Percentiles rank a stretch among this genome's conserved stretches.
phyloP scores from a whole-genome alignment of 225 moss, liverwort and hornwort genomes.

The Bryum argenteum region DNA sequence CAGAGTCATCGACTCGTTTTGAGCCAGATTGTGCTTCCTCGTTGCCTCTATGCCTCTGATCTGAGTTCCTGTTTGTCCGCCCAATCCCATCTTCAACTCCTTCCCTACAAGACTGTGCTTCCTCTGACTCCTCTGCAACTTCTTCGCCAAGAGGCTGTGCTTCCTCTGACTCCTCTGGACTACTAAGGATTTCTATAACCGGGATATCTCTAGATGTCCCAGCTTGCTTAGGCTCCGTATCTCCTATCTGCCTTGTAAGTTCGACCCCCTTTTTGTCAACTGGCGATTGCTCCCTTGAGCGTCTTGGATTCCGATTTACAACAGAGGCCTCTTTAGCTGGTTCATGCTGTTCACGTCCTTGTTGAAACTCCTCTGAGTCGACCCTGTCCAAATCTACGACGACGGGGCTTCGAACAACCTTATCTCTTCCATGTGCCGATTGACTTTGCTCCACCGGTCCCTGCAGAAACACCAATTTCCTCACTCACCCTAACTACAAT shows the following conservation, averaged over 20 bases:
- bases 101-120: constrained; percentile 6
- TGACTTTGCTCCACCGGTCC: constrained; percentile 26
- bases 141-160: constrained; percentile 12
- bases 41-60: constrained; percentile 30
- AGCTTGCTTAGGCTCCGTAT: constrained; percentile 20
- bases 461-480: constrained; percentile 34
- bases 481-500: not conserved
- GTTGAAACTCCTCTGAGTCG: constrained; percentile 21
- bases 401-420: constrained; percentile 13
- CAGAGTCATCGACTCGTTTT: constrained; percentile 27
- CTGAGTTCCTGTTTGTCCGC: constrained; percentile 12
- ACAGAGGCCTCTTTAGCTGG: not conserved
- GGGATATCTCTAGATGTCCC: constrained; percentile 15
- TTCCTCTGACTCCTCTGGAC: constrained; percentile 7
- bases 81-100: constrained; percentile 13
- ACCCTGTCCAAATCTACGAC: not conserved
- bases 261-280: constrained; percentile 19
- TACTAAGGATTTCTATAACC: constrained; percentile 18
- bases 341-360: constrained; percentile 28
- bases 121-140: constrained; percentile 9
- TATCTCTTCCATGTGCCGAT: constrained; percentile 20
- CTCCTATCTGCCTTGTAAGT: not conserved
- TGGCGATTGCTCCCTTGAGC: constrained; percentile 15
- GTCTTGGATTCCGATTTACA: not conserved
- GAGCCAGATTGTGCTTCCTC: constrained; percentile 11